phyloP scores from a whole-genome alignment of 345 rosid species.

The Hibiscus syriacus region DNA sequence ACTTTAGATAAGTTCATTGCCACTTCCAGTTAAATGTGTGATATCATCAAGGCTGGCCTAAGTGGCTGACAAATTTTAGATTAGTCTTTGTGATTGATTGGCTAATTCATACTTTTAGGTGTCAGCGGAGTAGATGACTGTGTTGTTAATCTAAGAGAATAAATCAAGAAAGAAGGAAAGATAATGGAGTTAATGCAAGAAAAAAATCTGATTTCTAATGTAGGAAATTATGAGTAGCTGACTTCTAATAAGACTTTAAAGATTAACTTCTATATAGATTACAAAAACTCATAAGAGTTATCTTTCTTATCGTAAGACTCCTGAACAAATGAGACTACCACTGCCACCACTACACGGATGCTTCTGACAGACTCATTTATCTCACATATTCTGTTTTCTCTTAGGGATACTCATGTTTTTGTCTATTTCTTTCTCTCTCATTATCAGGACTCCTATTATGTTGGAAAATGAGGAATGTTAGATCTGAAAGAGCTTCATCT shows the following conservation, averaged over 20 bases:
- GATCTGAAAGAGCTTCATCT: constrained; percentile 55
- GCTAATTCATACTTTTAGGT: not conserved
- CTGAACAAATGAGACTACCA: too few relatives aligned
- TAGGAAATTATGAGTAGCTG: too few relatives aligned
- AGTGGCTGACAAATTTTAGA: not conserved
- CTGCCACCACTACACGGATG: too few relatives aligned
- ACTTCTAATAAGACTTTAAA: too few relatives aligned
- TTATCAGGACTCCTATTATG: constrained; percentile 42
- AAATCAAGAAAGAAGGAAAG: too few relatives aligned
- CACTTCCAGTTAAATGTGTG: not conserved
- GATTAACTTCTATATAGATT: too few relatives aligned
- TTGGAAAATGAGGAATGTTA: constrained; percentile 49
- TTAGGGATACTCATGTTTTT: not conserved
- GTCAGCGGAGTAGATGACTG: not conserved
- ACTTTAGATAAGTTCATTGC: not conserved
- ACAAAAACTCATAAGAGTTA: too few relatives aligned
- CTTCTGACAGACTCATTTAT: too few relatives aligned
- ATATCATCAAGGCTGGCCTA: not conserved
- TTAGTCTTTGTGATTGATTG: not conserved
- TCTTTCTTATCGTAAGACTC: too few relatives aligned
- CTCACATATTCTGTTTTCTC: not conserved
- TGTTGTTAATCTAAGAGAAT: too few relatives aligned
- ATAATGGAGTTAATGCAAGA: too few relatives aligned
- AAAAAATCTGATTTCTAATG: too few relatives aligned
- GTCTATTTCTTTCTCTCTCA: not conserved